Base-by-base conservation (phyloP, 108 stramenopile species). In the Hondaea fermentalgiana region DNA sequence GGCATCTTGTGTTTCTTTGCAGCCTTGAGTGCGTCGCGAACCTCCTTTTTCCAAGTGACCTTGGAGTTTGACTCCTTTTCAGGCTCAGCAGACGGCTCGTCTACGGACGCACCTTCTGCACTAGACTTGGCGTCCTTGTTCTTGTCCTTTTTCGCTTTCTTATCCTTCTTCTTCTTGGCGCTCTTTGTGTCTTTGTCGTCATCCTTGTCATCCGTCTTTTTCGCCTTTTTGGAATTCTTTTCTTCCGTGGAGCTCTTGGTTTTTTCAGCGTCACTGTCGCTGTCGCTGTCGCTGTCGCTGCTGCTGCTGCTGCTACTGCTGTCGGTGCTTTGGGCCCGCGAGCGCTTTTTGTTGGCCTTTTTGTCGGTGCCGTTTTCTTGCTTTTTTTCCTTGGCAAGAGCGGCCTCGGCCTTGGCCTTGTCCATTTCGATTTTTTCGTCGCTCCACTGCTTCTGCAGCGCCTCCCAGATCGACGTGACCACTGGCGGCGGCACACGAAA, bases 131-230 rank as follows among this genome's bases (percentile, higher is more conserved):
- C 60, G n/a, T 89, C 72, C 29, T 57, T 57, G 43, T 10, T 59
- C 90, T 88, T 88, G 55, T 88, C 83, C 55, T 91, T 87, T 53
- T 90, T 51, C 87, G 21, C 43, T 49, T 59, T n/a, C 2, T 17
- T n/a, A 12, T 87, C 87, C 6, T 90, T 28, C 43, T 88, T 23
- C 5, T 49, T 16, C 58, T 89, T 23, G 19, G 21, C 28, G 28
- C 14, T 19, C 57, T 23, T 89, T 5, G 44, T 72, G 16, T 35
- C 29, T 17, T 29, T 42, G 72, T 16, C 69, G 60, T n/a, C 57
- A 21, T 88, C 59, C 87, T 90, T 87, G 2, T 91, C 58, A 5
- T 47, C 25, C 58, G 53, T 51, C 90, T 91, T 59, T 57, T 90
- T 72, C 45, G n/a, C 44, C 90, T 90, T 91, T 35, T 57, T 49